Evolutionary conservation across 257 asterid genomes (phyloP), one percentile per base, ranked within the genome.

Genomic region (Scutellaria minor): DNA sequence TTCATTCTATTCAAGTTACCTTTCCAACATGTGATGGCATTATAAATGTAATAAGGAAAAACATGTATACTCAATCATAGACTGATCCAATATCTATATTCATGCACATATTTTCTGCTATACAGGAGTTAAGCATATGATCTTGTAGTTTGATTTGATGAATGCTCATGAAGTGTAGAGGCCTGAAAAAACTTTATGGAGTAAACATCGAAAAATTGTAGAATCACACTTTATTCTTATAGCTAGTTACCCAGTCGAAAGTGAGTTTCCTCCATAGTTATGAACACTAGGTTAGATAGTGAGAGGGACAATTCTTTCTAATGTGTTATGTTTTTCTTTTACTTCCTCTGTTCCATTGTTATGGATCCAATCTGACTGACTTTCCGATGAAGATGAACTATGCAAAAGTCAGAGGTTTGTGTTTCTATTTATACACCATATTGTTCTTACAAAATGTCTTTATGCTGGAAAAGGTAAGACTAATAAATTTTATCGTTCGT

Each of bases 21-120:
- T 68, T 57, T 69, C 64, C 54, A 35, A 54, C 6, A 37, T 66
- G 45, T 31, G 63, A 64, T 35, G 77, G 31, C 50, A n/a, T 22
- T 60, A 18, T 48, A 40, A 69, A 42, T 24, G 9, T 24, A 22
- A 64, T 18, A 22, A 37, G 56, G 7, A 7, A 72, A 61, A 41
- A 15, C 9, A 4, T 5, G 22, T 69, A 40, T 42, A 41, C 39
- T 54, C 27, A 20, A 12, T n/a, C 5, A n/a, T 40, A 20, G 18
- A 41, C 20, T 24, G 27, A 24, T 24, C 27, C 27, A 24, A 24
- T 24, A 24, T 24, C 2, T 24, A 24, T 24, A 24, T 24, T 53
- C 42, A 15, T 35, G 1, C 39, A 14, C 48, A 61, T 14, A 18
- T 14, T 31, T 31, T 31, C 37, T 31, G 37, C 37, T 4, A 31